These are phyloP conservation scores for Candida sp. DNA, from an alignment of 1,139 yeast genomes.

Conservation along the genomic window DNA sequence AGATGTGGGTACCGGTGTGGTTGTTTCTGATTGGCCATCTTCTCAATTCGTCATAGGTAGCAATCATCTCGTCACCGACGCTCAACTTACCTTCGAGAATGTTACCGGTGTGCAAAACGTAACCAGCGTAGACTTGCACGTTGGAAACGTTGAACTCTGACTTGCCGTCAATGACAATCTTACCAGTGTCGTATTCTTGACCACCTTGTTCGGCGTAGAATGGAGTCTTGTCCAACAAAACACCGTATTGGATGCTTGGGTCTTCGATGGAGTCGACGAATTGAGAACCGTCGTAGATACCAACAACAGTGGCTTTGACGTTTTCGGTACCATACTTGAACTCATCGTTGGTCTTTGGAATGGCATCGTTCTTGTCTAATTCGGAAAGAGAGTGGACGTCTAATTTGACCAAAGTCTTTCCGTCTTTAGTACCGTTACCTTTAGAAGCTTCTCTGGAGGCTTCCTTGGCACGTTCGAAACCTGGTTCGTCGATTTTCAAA, in stretches of 20 bases:
- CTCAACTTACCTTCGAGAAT: conserved; percentile 75
- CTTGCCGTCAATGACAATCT: conserved; percentile 83
- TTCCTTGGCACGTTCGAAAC: conserved; percentile 86
- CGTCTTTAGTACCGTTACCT: conserved; percentile 72
- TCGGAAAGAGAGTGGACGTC: conserved; percentile 89
- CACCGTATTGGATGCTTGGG: conserved; percentile 66
- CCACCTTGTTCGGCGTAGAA: conserved; percentile 99
- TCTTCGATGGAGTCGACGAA: conserved; percentile 5
- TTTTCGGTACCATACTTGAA: conserved; percentile 73
- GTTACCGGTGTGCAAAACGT: conserved; percentile 92
- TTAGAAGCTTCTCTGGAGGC: conserved; percentile 96
- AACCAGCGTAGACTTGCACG: conserved; percentile 93
- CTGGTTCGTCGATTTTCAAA: conserved; percentile 89
- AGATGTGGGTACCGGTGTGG: conserved; percentile 97
- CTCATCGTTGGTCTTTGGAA: conserved; percentile 84
- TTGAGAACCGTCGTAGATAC: conserved; percentile 64
- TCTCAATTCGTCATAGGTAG: conserved; percentile 90
- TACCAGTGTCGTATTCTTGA: conserved; percentile 96
- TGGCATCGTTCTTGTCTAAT: conserved; percentile 56
- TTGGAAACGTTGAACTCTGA: conserved; percentile 90
- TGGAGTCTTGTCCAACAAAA: conserved; percentile 86
- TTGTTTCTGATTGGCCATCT: conserved; percentile 98
- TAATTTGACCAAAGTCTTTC: conserved; percentile 68
- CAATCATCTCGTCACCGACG: conserved; percentile 75
- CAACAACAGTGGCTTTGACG: conserved; percentile 65